Conservation (phyloP, 1,284 basidiomycete species). For the Marasmius oreades region DNA sequence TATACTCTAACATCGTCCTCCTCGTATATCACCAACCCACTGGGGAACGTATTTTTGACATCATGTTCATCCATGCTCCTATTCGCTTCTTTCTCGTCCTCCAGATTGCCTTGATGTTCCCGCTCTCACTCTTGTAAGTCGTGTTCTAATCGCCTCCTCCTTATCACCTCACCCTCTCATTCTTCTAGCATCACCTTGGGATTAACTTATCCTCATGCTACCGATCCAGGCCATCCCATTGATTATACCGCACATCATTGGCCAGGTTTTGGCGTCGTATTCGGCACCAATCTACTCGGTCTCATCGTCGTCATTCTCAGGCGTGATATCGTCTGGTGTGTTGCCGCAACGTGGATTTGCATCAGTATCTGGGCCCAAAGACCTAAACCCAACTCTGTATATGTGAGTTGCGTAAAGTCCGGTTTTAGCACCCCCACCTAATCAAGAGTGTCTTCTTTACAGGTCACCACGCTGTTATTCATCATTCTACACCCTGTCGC, state of each 20-base stretch:
- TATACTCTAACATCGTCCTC: slow-evolving; percentile 67
- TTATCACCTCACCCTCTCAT: neutral
- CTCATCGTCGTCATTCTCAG: slow-evolving; percentile 50
- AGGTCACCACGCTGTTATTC: slow-evolving; percentile 59
- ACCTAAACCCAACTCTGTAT: slow-evolving; percentile 60
- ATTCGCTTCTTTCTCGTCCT: slow-evolving; percentile 68
- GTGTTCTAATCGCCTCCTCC: slow-evolving; percentile 30
- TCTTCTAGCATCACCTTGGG: slow-evolving; percentile 58
- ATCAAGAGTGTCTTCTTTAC: neutral
- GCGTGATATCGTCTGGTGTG: slow-evolving; percentile 68
- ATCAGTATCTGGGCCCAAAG: slow-evolving; percentile 56
- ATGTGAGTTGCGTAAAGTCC: slow-evolving; percentile 40
- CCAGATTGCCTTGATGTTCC: slow-evolving; percentile 42
- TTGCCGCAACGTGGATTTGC: slow-evolving; percentile 68
- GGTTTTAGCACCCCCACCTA: neutral
- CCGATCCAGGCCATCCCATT: slow-evolving; percentile 33
- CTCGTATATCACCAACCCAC: slow-evolving; percentile 63
- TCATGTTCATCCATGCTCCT: slow-evolving; percentile 70
- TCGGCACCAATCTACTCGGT: slow-evolving; percentile 55
- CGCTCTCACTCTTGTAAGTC: slow-evolving; percentile 46
- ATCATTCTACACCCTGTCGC: slow-evolving; percentile 57
- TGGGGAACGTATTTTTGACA: slow-evolving; percentile 53
- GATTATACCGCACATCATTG: slow-evolving; percentile 53
- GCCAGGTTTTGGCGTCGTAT: slow-evolving; percentile 59
- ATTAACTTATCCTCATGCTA: slow-evolving; percentile 37